These are phyloP conservation scores for Nemania sp. DNA, from an alignment of 2,329 filamentous ascomycete species.

Conservation along the genomic window DNA sequence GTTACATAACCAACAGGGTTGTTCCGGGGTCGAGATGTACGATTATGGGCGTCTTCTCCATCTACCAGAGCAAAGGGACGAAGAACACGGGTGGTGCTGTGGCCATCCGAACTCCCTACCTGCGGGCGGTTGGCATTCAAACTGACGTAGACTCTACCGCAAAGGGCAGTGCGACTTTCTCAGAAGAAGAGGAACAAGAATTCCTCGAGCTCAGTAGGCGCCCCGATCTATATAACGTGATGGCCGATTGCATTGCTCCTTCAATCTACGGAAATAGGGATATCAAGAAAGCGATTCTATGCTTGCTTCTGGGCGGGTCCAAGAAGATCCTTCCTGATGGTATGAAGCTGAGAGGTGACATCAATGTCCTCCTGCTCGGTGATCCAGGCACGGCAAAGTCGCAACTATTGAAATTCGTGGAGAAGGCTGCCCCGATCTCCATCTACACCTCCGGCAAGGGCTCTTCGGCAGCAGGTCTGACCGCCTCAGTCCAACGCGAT, in stretches of 20 bases:
- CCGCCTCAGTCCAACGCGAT: slow-evolving; percentile 93
- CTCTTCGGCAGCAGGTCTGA: slow-evolving; percentile 95
- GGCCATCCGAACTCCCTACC: slow-evolving; percentile 92
- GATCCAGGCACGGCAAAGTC: slow-evolving; percentile 98
- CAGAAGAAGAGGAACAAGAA: slow-evolving; percentile 95
- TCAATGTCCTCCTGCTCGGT: slow-evolving; percentile 94
- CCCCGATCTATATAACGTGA: slow-evolving; percentile 88
- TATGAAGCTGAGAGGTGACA: slow-evolving; percentile 96
- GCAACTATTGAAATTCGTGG: slow-evolving; percentile 94
- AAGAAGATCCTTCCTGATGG: slow-evolving; percentile 98
- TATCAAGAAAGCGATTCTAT: slow-evolving; percentile 97
- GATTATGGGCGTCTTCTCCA: slow-evolving; percentile 96
- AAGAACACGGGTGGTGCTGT: slow-evolving; percentile 83
- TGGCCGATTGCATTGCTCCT: slow-evolving; percentile 90
- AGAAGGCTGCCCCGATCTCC: slow-evolving; percentile 92
- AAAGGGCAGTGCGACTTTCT: slow-evolving; percentile 82
- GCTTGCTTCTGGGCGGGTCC: slow-evolving; percentile 87
- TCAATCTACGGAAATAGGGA: slow-evolving; percentile 96
- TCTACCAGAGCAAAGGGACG: slow-evolving; percentile 89
- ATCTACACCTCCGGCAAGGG: slow-evolving; percentile 99
- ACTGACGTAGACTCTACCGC: slow-evolving; percentile 87
- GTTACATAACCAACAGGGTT: slow-evolving; percentile 92
- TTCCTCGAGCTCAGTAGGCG: slow-evolving; percentile 88
- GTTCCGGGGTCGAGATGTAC: slow-evolving; percentile 94
- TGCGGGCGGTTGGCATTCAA: slow-evolving; percentile 89